These are phyloP conservation scores for Aspergillus fijiensis DNA, from an alignment of 2,329 filamentous ascomycete genomes.

Conservation along the genomic window DNA sequence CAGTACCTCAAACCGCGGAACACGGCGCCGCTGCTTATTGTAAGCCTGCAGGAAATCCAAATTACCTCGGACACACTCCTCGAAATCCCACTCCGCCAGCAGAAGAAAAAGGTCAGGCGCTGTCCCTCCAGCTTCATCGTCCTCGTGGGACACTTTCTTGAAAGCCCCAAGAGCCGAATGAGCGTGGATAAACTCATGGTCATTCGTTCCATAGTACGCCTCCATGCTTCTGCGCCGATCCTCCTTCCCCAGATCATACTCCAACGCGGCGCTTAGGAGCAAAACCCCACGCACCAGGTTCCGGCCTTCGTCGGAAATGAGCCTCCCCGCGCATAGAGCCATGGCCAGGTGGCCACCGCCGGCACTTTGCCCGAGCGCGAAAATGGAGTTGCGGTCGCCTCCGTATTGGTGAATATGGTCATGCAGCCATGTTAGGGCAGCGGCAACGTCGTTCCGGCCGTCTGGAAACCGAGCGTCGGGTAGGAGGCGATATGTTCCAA, in stretches of 20 bases:
- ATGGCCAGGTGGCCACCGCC: conserved; percentile 6
- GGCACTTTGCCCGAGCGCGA: conserved; percentile 3
- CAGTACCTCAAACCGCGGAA: not conserved
- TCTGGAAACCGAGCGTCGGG: not conserved
- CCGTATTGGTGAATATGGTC: not conserved
- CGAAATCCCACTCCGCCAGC: conserved; percentile 3
- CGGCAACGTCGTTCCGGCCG: conserved; percentile 1
- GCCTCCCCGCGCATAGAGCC: conserved; percentile 1
- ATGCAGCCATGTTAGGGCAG: conserved; percentile 2
- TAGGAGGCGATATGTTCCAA: conserved; percentile 5
- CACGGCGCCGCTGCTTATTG: not conserved
- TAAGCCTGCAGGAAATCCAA: conserved; percentile 1
- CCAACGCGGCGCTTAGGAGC: conserved; percentile 5
- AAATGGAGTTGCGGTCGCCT: not conserved
- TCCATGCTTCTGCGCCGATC: conserved; percentile 4
- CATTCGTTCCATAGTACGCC: conserved; percentile 2
- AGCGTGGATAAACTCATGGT: not conserved
- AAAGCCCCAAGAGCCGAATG: not conserved
- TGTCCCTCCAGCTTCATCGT: no score
- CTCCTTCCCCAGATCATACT: conserved; percentile 4
- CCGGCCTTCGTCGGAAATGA: not conserved
- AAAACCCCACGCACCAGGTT: not conserved
- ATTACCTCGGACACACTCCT: conserved; percentile 1
- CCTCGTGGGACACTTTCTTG: not conserved
- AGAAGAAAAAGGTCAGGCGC: not conserved